A percentile compares a stretch with the other conserved stretches of the same genome.
Conservation (phyloP, 148 eudicot genomes). For the Rhododendron molle region DNA sequence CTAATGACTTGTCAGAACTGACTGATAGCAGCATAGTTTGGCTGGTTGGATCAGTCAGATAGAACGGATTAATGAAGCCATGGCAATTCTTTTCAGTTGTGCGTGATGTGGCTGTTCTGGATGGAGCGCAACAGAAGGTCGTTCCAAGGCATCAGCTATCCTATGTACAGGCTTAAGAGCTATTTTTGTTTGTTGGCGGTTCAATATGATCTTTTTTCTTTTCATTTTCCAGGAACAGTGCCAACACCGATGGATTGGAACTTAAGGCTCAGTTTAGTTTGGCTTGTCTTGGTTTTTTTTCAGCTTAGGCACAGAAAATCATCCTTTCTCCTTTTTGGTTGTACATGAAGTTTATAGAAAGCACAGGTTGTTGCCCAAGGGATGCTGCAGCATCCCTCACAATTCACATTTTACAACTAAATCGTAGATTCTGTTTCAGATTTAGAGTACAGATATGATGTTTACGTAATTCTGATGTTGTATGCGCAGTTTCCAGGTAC, state of each 20-base stretch:
- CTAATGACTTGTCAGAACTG: not conserved
- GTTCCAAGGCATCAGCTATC: not conserved
- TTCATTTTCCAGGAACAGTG: not conserved
- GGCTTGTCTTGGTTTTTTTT: not conserved
- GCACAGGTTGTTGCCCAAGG: not conserved
- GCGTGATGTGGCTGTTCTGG: not conserved
- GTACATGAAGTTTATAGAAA: not conserved
- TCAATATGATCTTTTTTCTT: not conserved
- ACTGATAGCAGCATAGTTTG: not conserved
- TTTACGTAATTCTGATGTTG: not conserved
- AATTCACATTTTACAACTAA: not conserved
- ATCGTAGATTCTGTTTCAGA: not conserved
- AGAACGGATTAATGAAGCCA: not conserved
- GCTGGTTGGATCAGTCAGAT: not conserved
- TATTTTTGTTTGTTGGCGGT: not conserved
- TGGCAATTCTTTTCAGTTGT: not conserved
- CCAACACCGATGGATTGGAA: not conserved
- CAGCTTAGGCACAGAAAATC: not conserved
- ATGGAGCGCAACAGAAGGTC: not conserved
- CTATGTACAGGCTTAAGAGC: not conserved
- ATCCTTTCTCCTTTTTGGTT: not conserved
- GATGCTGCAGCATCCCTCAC: not conserved
- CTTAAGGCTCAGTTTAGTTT: not conserved
- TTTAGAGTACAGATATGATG: not conserved
- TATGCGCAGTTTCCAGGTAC: conserved; percentile 13